A percentile compares a stretch with the other conserved stretches of the same genome.
Evolutionary conservation across 164 flowering plant species (phyloP).

Genomic region (Buxus sempervirens): DNA sequence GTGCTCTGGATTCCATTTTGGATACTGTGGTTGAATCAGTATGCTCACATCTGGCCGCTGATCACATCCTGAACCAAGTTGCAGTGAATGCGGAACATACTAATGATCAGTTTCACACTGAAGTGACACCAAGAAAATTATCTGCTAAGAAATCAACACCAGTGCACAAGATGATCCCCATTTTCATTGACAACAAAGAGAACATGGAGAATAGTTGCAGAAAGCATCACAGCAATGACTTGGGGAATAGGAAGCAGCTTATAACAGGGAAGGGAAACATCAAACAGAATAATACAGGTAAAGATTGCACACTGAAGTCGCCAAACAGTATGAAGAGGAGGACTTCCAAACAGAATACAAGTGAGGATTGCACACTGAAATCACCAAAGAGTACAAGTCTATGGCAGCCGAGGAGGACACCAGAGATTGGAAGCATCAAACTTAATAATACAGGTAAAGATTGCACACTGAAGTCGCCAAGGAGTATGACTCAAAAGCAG

Average conservation of each 20-base stretch:
- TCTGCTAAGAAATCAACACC: slow-evolving; percentile 17
- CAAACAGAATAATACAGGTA: slow-evolving; percentile 2
- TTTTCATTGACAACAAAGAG: slow-evolving; percentile 30
- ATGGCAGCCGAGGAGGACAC: no score
- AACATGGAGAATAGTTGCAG: slow-evolving; percentile 17
- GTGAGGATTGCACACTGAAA: not conserved
- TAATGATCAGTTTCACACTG: slow-evolving; percentile 3
- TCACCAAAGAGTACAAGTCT: slow-evolving; percentile 25
- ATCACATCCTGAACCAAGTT: not conserved
- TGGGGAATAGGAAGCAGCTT: not conserved
- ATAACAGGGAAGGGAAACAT: slow-evolving; percentile 3
- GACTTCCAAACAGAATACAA: no score
- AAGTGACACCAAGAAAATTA: slow-evolving; percentile 18
- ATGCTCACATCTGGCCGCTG: not conserved
- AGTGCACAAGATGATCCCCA: slow-evolving; percentile 11
- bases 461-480: not conserved
- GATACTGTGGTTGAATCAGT: no score
- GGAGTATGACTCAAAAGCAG: slow-evolving; percentile 23
- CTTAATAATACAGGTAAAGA: no score
- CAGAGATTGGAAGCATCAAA: slow-evolving; percentile 3
- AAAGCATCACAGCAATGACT: not conserved
- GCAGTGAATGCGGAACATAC: not conserved
- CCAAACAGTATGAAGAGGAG: slow-evolving; percentile 23
- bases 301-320: not conserved
- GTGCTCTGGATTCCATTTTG: no score